Percentiles rank a stretch among this genome's conserved stretches.
These are phyloP conservation scores for Fusarium sp. DNA, from an alignment of 2,329 filamentous ascomycete genomes.

Conservation along the genomic window DNA sequence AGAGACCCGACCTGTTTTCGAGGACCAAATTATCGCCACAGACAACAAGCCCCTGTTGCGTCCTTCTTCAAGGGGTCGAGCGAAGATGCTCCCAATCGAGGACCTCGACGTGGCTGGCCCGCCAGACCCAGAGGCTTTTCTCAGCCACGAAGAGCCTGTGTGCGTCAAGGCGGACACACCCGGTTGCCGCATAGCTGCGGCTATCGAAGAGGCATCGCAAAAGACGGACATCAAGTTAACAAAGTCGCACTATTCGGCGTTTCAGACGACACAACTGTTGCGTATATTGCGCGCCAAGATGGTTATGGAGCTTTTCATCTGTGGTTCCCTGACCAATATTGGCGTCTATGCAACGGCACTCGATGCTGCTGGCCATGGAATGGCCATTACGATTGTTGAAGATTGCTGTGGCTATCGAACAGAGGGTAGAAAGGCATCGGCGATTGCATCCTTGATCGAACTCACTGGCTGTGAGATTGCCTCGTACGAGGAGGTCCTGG, in stretches of 20 bases:
- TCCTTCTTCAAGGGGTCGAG: constrained; percentile 21
- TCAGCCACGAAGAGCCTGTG: constrained; percentile 55
- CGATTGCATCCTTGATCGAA: constrained; percentile 77
- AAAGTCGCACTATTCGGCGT: constrained; percentile 91
- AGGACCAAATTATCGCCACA: constrained; percentile 62
- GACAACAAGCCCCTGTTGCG: constrained; percentile 45
- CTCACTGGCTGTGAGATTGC: constrained; percentile 79
- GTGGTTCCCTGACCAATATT: constrained; percentile 86
- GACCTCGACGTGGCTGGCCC: constrained; percentile 17
- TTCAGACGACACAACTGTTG: constrained; percentile 79
- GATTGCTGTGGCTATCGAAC: constrained; percentile 89
- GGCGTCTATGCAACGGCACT: constrained; percentile 92
- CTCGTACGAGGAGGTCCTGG: constrained; percentile 69
- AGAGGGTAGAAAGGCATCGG: constrained; percentile 75
- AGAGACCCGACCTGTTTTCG: constrained; percentile 67
- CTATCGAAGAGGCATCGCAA: constrained; percentile 58
- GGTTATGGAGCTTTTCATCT: constrained; percentile 90
- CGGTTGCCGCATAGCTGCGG: constrained; percentile 59
- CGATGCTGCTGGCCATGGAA: constrained; percentile 88
- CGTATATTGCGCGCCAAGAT: constrained; percentile 85
- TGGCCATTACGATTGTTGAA: constrained; percentile 86
- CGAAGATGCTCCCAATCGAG: constrained; percentile 24
- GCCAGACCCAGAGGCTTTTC: constrained; percentile 58
- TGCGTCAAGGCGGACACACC: constrained; percentile 59
- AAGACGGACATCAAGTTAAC: constrained; percentile 64